Evolutionary conservation across 768 basidiomycete species (phyloP).

Genomic region (Pleurotus eryngii): DNA sequence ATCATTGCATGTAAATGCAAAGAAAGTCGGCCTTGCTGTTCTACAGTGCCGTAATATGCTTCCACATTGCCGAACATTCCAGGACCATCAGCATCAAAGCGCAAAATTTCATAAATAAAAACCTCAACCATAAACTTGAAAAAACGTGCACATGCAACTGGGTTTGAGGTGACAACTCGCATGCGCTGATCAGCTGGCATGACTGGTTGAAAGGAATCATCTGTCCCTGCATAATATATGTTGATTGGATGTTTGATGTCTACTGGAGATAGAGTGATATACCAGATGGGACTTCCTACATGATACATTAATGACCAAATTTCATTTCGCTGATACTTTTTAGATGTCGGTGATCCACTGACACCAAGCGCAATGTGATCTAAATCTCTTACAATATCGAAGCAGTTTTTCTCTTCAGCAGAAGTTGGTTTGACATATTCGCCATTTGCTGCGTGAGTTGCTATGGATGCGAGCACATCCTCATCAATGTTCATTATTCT

Average conservation of each 20-base stretch:
- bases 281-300: background rate
- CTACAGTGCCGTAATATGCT: conserved; percentile 36
- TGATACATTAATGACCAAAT: background rate
- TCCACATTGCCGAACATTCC: conserved; percentile 27
- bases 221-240: conserved; percentile 28
- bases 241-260: conserved; percentile 10
- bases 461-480: conserved; percentile 10
- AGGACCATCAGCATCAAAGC: conserved; percentile 9
- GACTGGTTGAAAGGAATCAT: conserved; percentile 18
- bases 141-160: conserved; percentile 25
- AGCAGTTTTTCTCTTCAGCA: conserved; percentile 17
- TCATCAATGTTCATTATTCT: conserved; percentile 13
- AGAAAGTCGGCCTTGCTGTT: conserved; percentile 33
- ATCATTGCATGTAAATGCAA: conserved; percentile 33
- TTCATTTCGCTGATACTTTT: conserved; percentile 13
- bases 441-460: conserved; percentile 1
- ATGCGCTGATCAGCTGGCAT: conserved; percentile 7
- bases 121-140: conserved; percentile 27
- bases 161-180: conserved; percentile 17
- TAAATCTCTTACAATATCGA: conserved; percentile 15
- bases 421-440: conserved; percentile 12
- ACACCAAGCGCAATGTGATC: conserved; percentile 16
- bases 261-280: background rate
- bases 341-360: conserved; percentile 17
- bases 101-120: conserved; percentile 28